Conservation (phyloP, 2,329 filamentous ascomycete genomes). For the Microsporum ferrugineum region DNA sequence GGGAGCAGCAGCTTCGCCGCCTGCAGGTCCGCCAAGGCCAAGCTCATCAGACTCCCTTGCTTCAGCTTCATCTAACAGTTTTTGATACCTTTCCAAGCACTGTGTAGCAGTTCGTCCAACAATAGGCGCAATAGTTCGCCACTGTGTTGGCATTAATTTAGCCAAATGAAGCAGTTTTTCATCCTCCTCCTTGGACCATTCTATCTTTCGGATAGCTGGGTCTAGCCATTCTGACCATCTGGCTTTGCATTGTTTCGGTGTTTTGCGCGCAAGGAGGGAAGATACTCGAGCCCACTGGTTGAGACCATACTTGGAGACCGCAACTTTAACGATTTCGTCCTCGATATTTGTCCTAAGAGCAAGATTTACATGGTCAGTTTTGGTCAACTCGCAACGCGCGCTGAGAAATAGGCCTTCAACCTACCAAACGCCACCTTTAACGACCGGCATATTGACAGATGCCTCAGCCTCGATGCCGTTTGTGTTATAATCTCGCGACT, state of each 20-base stretch:
- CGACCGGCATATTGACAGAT: constrained; percentile 46
- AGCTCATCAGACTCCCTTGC: constrained; percentile 71
- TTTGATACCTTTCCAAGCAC: constrained; percentile 93
- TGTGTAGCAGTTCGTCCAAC: constrained; percentile 94
- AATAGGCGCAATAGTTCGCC: constrained; percentile 94
- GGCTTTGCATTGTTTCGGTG: constrained; percentile 97
- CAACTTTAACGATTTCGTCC: constrained; percentile 95
- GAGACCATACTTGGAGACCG: constrained; percentile 85
- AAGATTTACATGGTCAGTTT: neutral
- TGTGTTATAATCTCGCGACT: neutral
- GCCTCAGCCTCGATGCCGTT: neutral
- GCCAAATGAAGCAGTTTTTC: constrained; percentile 93
- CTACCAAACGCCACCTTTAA: constrained; percentile 54
- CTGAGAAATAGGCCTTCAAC: constrained; percentile 16
- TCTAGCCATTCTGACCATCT: constrained; percentile 98
- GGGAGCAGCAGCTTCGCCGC: constrained; percentile 75
- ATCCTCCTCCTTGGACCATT: constrained; percentile 98
- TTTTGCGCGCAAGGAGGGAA: constrained; percentile 91
- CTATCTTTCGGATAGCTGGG: constrained; percentile 93
- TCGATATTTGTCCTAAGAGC: constrained; percentile 50
- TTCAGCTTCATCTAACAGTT: constrained; percentile 90
- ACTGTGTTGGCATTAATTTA: constrained; percentile 98
- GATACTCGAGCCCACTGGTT: constrained; percentile 99
- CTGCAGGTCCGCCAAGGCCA: constrained; percentile 71
- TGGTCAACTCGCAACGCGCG: neutral